Evolutionary conservation across 192 early-diverging fungal genomes (phyloP), one percentile per base, ranked within the genome.

Genomic region (Glomus cerebriforme): DNA sequence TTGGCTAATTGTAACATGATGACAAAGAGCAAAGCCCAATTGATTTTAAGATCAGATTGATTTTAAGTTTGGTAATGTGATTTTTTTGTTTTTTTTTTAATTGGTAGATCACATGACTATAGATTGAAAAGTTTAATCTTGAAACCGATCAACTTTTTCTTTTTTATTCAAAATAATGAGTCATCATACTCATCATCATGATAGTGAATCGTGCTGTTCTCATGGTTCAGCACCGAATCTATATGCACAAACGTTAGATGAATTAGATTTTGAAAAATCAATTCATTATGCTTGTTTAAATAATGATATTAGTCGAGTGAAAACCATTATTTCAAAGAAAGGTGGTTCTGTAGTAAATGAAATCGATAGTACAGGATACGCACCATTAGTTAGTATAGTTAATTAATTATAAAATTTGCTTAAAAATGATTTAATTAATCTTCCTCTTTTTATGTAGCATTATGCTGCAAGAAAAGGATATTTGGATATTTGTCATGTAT

Each of bases 261-360:
- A 76, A 35, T 27, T 76, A 24, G 74, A 76, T 76, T 76, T 76
- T 19, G 9, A 32, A 64, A 60, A 39, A 59, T 76, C 74, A 8
- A 76, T 76, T 26, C 74, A 76, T 29, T 26, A 76, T n/a, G 74
- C 74, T 22, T 76, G 59, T 29, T 64, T 76, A 35, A 31, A 63
- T n/a, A 59, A 59, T 10, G 59, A 60, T 27, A 7, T 35, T 64
- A 22, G 7, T 34, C 29, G 34, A 62, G 74, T 76, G 10, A 60
- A 39, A 63, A 37, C 31, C 10, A 49, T 64, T n/a, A 76, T 76
- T 29, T 27, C 62, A 5, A 76, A 76, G 59, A 76, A 76, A 35
- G 74, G 74, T 27, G 34, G 27, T 31, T 17, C 31, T 3, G 37
- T 64, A 7, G 59, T 63, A 19, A 76, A 76, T 27, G 59, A 76